phyloP scores from a whole-genome alignment of 2,329 filamentous ascomycete genomes.

The Chaetoscypha palmicola region DNA sequence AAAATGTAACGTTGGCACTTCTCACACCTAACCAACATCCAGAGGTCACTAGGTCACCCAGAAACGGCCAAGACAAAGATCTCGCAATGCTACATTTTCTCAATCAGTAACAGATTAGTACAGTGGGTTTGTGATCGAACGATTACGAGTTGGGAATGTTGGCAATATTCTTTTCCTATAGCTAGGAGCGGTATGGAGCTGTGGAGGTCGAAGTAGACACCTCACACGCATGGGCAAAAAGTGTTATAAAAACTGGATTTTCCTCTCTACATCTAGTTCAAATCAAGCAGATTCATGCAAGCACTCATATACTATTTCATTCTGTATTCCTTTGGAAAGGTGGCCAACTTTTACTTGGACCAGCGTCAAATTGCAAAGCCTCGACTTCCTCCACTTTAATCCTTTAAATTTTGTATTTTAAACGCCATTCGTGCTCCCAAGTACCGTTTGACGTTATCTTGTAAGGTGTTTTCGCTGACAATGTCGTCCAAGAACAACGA shows the following conservation, averaged over 20 bases:
- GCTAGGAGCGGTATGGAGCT: not conserved
- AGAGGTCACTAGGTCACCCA: not conserved
- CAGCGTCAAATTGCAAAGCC: not conserved
- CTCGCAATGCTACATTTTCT: conserved; percentile 1
- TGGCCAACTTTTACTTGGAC: not conserved
- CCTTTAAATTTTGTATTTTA: not conserved
- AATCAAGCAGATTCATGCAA: not conserved
- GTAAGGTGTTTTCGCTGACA: not conserved
- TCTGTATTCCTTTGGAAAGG: not conserved
- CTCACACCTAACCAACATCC: no score
- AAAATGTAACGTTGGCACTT: no score
- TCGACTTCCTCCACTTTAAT: not conserved
- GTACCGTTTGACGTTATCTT: not conserved
- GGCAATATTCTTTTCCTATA: not conserved
- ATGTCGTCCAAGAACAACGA: not conserved
- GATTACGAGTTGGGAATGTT: not conserved
- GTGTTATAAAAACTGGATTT: conserved; percentile 1
- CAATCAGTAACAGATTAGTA: not conserved
- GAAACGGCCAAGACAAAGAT: conserved; percentile 2
- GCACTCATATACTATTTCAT: not conserved
- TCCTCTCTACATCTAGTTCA: not conserved
- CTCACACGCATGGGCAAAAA: not conserved
- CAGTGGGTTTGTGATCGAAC: not conserved
- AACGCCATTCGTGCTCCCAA: not conserved
- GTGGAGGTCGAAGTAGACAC: conserved; percentile 2